A percentile compares a stretch with the other conserved stretches of the same genome.
Evolutionary conservation across 805 yeast genomes (phyloP).

Genomic region (Wickerhamomyces bovis): DNA sequence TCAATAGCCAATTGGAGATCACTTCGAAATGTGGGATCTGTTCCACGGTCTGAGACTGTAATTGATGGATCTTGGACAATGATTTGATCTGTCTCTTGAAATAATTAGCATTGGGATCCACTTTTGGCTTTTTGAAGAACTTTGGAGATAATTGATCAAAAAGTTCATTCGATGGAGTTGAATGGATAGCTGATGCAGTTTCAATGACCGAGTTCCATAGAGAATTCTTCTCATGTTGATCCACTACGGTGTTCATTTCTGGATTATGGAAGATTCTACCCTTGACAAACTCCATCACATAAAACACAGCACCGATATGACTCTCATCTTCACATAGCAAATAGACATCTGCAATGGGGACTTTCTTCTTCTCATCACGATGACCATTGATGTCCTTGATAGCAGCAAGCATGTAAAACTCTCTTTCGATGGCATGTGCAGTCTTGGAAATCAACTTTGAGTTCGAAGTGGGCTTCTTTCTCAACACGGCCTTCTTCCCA

Average conservation of each 20-base stretch:
- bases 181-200: conserved; percentile 44
- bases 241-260: conserved; percentile 31
- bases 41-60: conserved; percentile 34
- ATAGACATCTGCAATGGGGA: conserved; percentile 51
- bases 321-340: conserved; percentile 52
- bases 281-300: conserved; percentile 52
- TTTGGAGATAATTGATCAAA: conserved; percentile 36
- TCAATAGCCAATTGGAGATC: conserved; percentile 36
- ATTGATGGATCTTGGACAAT: conserved; percentile 34
- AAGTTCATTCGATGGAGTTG: conserved; percentile 38
- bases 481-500: conserved; percentile 39
- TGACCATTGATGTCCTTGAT: conserved; percentile 22
- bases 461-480: conserved; percentile 52
- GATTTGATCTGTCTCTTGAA: conserved; percentile 51
- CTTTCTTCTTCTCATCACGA: conserved; percentile 18
- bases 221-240: conserved; percentile 21
- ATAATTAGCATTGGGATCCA: conserved; percentile 30
- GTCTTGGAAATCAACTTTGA: conserved; percentile 43
- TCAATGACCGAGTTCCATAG: conserved; percentile 46
- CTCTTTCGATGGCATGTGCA: conserved; percentile 61
- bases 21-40: conserved; percentile 42
- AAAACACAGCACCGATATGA: conserved; percentile 49
- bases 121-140: conserved; percentile 29
- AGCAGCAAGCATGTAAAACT: conserved; percentile 44
- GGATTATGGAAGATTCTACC: conserved; percentile 55